phyloP scores from a whole-genome alignment of 169 alveolate genomes.

The Cryptosporidium andersoni region DNA sequence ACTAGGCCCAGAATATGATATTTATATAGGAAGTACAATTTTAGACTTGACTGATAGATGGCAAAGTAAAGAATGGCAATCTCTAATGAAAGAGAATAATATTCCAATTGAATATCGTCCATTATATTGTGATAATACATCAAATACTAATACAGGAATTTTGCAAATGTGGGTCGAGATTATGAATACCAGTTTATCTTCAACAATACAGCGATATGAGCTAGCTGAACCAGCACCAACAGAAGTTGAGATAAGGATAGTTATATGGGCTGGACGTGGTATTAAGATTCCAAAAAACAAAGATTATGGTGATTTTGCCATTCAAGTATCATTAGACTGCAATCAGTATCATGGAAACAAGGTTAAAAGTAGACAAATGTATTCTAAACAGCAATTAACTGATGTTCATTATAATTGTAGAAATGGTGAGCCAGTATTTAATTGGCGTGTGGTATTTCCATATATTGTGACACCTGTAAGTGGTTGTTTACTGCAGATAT shows the following conservation, averaged over 20 bases:
- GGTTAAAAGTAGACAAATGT: slow-evolving; percentile 65
- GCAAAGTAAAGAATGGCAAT: slow-evolving; percentile 89
- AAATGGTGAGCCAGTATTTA: slow-evolving; percentile 85
- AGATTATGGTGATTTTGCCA: slow-evolving; percentile 64
- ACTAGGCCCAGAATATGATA: slow-evolving; percentile 78
- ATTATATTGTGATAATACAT: slow-evolving; percentile 71
- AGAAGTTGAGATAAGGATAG: slow-evolving; percentile 82
- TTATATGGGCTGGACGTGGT: slow-evolving; percentile 77
- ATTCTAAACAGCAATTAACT: slow-evolving; percentile 82
- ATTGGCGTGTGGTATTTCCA: slow-evolving; percentile 91
- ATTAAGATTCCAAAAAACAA: slow-evolving; percentile 64
- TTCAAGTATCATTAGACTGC: slow-evolving; percentile 83
- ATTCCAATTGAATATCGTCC: slow-evolving; percentile 88
- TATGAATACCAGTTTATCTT: slow-evolving; percentile 80
- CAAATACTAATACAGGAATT: slow-evolving; percentile 73
- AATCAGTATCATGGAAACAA: slow-evolving; percentile 80
- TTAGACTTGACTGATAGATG: slow-evolving; percentile 89
- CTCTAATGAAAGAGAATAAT: slow-evolving; percentile 82
- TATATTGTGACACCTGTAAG: slow-evolving; percentile 84
- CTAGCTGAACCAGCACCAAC: slow-evolving; percentile 81
- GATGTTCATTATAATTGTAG: slow-evolving; percentile 90
- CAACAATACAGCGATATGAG: slow-evolving; percentile 79
- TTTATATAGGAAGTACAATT: slow-evolving; percentile 85
- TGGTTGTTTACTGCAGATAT: slow-evolving; percentile 87
- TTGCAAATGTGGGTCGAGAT: slow-evolving; percentile 85